These are phyloP conservation scores for Lycium ferocissimum DNA, from an alignment of 257 asterid genomes.

Conservation along the genomic window DNA sequence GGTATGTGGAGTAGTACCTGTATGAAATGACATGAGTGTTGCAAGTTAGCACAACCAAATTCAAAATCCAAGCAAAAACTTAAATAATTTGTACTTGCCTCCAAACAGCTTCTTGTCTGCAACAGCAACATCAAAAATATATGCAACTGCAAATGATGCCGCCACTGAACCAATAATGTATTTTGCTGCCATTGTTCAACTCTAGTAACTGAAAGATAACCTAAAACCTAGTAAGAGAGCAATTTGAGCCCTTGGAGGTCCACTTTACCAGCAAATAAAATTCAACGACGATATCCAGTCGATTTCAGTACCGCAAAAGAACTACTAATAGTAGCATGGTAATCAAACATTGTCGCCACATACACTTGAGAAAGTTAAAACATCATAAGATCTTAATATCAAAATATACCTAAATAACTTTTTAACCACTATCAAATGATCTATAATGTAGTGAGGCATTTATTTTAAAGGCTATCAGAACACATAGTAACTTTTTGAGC, in stretches of 20 bases:
- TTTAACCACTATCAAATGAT: background rate
- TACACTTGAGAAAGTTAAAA: background rate
- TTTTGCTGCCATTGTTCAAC: constrained; percentile 43
- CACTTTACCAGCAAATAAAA: background rate
- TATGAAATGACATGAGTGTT: background rate
- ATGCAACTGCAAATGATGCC: constrained; percentile 52
- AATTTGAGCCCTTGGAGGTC: background rate
- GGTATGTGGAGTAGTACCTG: constrained; percentile 76
- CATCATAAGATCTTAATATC: background rate
- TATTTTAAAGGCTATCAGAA: background rate
- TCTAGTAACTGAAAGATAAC: constrained; percentile 29
- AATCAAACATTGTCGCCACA: background rate
- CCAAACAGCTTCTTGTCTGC: constrained; percentile 50
- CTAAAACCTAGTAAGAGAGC: background rate
- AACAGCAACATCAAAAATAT: constrained; percentile 37
- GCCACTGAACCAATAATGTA: constrained; percentile 37
- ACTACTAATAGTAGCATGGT: background rate
- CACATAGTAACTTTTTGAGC: background rate
- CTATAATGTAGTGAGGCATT: background rate
- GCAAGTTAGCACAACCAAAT: background rate
- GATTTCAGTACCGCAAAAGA: background rate
- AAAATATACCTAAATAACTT: too few species aligned
- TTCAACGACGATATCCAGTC: background rate
- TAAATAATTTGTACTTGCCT: constrained; percentile 24
- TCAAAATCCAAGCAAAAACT: background rate